Conservation (phyloP, 2,329 filamentous ascomycete genomes). For the Claviceps africana region DNA sequence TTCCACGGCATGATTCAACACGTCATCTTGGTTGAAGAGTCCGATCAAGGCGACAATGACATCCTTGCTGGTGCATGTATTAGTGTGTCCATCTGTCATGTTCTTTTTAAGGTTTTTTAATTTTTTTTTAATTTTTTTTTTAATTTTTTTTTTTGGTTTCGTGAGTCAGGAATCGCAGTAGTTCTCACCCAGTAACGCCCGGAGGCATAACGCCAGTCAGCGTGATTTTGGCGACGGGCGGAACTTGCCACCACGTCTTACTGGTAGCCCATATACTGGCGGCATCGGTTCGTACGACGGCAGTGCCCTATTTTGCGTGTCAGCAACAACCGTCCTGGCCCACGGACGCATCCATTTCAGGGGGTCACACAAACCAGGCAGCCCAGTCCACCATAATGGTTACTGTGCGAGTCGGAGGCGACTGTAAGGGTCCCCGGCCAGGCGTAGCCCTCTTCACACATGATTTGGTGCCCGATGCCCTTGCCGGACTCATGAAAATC, state of each 20-base stretch:
- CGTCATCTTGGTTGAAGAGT: conserved; percentile 76
- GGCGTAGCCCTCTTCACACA: conserved; percentile 46
- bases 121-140: too few species aligned
- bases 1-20: conserved; percentile 82
- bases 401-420: conserved; percentile 64
- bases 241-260: conserved; percentile 78
- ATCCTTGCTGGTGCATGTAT: conserved; percentile 46
- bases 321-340: background rate
- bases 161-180: conserved; percentile 25
- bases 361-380: conserved; percentile 35
- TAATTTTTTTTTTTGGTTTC: too few species aligned
- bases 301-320: conserved; percentile 28
- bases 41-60: conserved; percentile 82
- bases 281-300: conserved; percentile 78
- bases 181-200: conserved; percentile 39
- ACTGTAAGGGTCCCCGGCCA: conserved; percentile 81
- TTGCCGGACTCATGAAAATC: conserved; percentile 53
- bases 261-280: conserved; percentile 75
- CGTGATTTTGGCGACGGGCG: conserved; percentile 67
- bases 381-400: conserved; percentile 72
- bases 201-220: conserved; percentile 60
- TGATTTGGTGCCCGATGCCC: conserved; percentile 80
- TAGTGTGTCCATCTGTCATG: too few species aligned
- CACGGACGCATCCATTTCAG: conserved; percentile 20
- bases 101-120: too few species aligned